Evolutionary conservation across 768 basidiomycete genomes (phyloP), one percentile per base, ranked within the genome.

Genomic region (Amanita pallidorosea): DNA sequence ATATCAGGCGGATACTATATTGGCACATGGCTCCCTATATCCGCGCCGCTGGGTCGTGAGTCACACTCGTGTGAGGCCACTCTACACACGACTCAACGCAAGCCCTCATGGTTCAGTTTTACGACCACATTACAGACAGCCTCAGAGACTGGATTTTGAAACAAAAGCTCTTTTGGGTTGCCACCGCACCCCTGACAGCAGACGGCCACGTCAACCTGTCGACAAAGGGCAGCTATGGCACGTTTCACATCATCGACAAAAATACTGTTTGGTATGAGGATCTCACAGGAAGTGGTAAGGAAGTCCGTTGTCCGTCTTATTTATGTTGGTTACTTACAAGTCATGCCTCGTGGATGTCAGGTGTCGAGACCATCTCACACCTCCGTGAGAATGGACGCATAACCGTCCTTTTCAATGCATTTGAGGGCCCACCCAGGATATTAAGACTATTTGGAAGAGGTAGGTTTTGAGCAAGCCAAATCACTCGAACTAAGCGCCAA

Each of bases 101-200:
- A 4, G 11, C 29, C 3, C 13, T 12, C 43, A 86, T 85, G 82
- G 81, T 71, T 38, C 68, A 77, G 50, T 77, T 71, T 59, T 76
- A 73, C 55, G 72, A 80, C 52, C 68, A 74, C 43, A 79, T 85
- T 7, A 77, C 82, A 0, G 65, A 68, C 5, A 68, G 73, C 49
- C 65, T 78, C 18, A 58, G 76, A 20, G 64, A 70, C 48, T 86
- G 81, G 83, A 74, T 85, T 8, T 54, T 65, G 20, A 67, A 74
- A 52, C 83, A 86, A 61, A 71, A 83, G 48, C 67, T 85, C 53
- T 86, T 85, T 61, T 86, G 81, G 77, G 82, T 88, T 9, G 82
- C 80, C 0, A 76, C 80, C 2, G 79, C 81, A 0, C 83, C 84
- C 11, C 73, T 85, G 17, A 67, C 64, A 7, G 60, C 58, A 0